Conservation (phyloP, 2,329 filamentous ascomycete species). For the Albophoma yamanashiensis region DNA sequence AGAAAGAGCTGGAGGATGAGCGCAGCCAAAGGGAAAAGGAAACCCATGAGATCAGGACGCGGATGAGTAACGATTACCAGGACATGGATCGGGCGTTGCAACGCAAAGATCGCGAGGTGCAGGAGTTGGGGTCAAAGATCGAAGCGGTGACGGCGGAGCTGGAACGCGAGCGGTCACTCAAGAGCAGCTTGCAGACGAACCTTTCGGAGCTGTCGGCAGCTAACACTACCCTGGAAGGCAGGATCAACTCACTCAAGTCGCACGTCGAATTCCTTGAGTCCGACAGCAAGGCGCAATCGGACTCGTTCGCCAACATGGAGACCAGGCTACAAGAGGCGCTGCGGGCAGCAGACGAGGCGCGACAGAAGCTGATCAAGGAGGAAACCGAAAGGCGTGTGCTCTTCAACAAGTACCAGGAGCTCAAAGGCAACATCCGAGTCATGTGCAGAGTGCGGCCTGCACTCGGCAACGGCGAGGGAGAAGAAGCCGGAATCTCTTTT, state of each 20-base stretch:
- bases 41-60: conserved; percentile 50
- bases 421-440: conserved; percentile 96
- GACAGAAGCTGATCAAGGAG: conserved; percentile 78
- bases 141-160: conserved; percentile 39
- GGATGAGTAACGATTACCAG: conserved; percentile 39
- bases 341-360: conserved; percentile 55
- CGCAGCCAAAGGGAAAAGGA: conserved; percentile 47
- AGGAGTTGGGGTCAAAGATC: conserved; percentile 31
- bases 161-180: conserved; percentile 53
- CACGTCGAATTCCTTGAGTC: conserved; percentile 86
- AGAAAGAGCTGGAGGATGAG: conserved; percentile 57
- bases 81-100: conserved; percentile 36
- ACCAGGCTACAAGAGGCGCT: conserved; percentile 69
- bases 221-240: conserved; percentile 59
- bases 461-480: conserved; percentile 45
- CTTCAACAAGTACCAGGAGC: conserved; percentile 95
- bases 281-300: conserved; percentile 78
- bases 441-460: conserved; percentile 91
- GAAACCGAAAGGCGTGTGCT: conserved; percentile 84
- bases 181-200: conserved; percentile 38
- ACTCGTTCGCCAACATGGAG: conserved; percentile 75
- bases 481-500: conserved; percentile 64
- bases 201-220: conserved; percentile 50
- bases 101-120: conserved; percentile 43
- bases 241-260: conserved; percentile 64